Evolutionary conservation across 768 basidiomycete genomes (phyloP).

Genomic region (Tephrocybe sp.): DNA sequence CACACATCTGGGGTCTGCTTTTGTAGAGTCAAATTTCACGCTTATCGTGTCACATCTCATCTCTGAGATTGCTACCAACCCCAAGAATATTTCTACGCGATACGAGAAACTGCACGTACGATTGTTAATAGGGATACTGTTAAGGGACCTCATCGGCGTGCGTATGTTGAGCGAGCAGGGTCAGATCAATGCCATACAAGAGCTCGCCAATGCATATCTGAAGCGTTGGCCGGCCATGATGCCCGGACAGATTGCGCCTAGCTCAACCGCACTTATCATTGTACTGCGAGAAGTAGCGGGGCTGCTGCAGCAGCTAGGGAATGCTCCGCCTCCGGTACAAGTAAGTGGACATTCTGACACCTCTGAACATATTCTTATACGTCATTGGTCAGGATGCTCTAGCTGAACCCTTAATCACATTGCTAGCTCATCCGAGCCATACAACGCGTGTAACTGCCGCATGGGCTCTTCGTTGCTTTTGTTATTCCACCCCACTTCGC

Average conservation of each 20-base stretch:
- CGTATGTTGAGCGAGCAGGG: conserved; percentile 91
- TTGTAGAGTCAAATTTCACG: conserved; percentile 81
- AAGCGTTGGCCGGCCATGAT: conserved; percentile 93
- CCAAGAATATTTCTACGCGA: conserved; percentile 50
- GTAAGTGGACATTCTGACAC: conserved; percentile 28
- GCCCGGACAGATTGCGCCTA: conserved; percentile 76
- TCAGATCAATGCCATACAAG: conserved; percentile 88
- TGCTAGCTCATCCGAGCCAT: conserved; percentile 85
- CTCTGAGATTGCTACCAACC: conserved; percentile 67
- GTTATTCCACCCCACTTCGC: conserved; percentile 82
- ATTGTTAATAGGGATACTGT: conserved; percentile 69
- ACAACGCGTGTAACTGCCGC: conserved; percentile 83
- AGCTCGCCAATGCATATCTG: conserved; percentile 76
- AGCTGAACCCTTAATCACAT: conserved; percentile 77
- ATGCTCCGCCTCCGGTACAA: conserved; percentile 87
- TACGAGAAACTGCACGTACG: conserved; percentile 76
- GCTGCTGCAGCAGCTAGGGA: conserved; percentile 85
- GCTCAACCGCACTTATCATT: conserved; percentile 64
- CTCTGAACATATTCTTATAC: not conserved
- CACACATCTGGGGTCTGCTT: conserved; percentile 67
- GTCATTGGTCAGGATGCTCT: conserved; percentile 64
- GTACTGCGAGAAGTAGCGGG: conserved; percentile 83
- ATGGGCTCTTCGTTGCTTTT: conserved; percentile 89
- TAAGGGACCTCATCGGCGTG: conserved; percentile 85
- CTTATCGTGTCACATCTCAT: conserved; percentile 78